Evolutionary conservation across 164 flowering plant species (phyloP).

Genomic region (Litsea cubeba): DNA sequence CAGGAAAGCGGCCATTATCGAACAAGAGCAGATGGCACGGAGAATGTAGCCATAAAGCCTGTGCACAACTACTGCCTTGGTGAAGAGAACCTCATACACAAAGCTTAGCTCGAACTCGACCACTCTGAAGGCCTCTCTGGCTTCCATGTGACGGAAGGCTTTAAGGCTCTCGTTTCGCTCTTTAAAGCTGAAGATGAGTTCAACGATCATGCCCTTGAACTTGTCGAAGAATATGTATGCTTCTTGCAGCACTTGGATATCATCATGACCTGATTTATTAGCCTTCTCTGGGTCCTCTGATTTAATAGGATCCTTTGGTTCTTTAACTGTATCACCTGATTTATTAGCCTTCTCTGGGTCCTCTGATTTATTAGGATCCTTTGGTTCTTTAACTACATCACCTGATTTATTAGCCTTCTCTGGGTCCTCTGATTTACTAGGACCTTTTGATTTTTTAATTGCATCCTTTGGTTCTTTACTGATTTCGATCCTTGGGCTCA

Average conservation of each 20-base stretch:
- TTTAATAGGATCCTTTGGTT: too few species aligned
- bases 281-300: too few species aligned
- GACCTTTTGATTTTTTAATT: too few species aligned
- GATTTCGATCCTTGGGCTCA: slow-evolving; percentile 16
- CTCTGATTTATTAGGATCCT: too few species aligned
- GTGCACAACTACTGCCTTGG: slow-evolving; percentile 21
- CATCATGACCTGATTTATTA: too few species aligned
- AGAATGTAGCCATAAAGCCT: not conserved
- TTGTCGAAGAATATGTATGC: not conserved
- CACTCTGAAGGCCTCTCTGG: slow-evolving; percentile 18
- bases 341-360: too few species aligned
- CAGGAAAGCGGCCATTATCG: not conserved
- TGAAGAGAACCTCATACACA: slow-evolving; percentile 26
- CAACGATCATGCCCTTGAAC: slow-evolving; percentile 23
- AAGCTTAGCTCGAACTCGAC: slow-evolving; percentile 31
- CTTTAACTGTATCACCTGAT: too few species aligned
- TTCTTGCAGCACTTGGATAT: not conserved
- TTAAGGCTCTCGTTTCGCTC: slow-evolving; percentile 15
- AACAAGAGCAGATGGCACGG: not conserved
- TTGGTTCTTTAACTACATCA: too few species aligned
- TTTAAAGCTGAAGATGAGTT: slow-evolving; percentile 25
- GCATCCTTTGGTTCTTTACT: slow-evolving; percentile 9
- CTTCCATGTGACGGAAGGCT: not conserved
- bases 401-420: too few species aligned
- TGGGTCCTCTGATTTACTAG: too few species aligned